Conservation (phyloP, 192 early-diverging fungal genomes). For the Cetraspora pellucida region DNA sequence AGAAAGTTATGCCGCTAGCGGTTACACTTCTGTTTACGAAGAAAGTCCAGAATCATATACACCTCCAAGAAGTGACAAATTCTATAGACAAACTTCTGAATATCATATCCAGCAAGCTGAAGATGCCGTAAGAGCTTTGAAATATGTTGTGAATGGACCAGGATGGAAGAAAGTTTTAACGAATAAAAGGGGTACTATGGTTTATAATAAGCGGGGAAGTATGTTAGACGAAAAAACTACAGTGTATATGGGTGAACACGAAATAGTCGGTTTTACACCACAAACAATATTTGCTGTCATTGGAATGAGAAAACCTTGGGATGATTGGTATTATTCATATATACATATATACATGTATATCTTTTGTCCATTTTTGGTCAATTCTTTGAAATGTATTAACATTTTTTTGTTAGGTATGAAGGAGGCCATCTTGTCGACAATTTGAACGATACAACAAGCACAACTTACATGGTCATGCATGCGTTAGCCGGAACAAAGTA, state of each 20-base stretch:
- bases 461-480: constrained; percentile 51
- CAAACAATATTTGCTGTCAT: constrained; percentile 58
- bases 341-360: neutral
- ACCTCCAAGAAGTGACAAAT: too few species aligned
- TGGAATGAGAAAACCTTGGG: constrained; percentile 59
- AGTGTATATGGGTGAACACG: constrained; percentile 56
- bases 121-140: constrained; percentile 49
- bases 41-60: too few species aligned
- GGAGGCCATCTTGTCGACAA: constrained; percentile 46
- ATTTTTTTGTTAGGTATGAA: constrained; percentile 38
- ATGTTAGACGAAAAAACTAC: constrained; percentile 51
- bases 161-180: constrained; percentile 61
- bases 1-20: too few species aligned
- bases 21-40: too few species aligned
- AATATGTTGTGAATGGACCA: constrained; percentile 42
- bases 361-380: too few species aligned
- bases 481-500: constrained; percentile 46
- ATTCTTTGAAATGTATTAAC: neutral
- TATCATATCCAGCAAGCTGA: constrained; percentile 55
- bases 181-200: constrained; percentile 58
- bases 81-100: neutral
- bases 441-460: constrained; percentile 44
- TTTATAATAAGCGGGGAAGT: constrained; percentile 48
- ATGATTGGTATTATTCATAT: constrained; percentile 44
- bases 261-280: constrained; percentile 55